Base-by-base conservation (phyloP, 2,329 filamentous ascomycete genomes). In the Colletotrichum musicola region DNA sequence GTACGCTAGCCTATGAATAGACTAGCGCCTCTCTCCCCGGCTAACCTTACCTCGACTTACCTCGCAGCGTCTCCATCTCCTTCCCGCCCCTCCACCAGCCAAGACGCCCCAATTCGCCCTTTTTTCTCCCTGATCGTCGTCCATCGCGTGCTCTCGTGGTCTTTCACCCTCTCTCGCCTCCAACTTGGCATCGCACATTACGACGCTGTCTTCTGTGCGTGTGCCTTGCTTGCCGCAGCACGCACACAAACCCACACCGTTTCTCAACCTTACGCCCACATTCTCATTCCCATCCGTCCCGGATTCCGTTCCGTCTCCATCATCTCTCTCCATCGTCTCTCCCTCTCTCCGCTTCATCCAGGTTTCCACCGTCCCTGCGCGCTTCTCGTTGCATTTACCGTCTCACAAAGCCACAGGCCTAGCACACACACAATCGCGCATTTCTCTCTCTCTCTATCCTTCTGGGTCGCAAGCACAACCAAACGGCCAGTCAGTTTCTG, bases 1-100 rank as follows among this genome's bases (percentile, higher is more conserved):
- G 58, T 54, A 61, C 40, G 44, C 50, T 49, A 65, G 13, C 6
- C 55, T 35, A 4, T 12, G 22, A 38, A 0, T 0, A 10, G 55
- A 25, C 55, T 60, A 61, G 51, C 2, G 7, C 4, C 3, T 6
- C 22, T 7, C 18, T 16, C 62, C 40, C 55, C 66, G 66, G 66
- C 66, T 61, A 69, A 69, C 66, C 62, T 69, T 61, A 65, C 55
- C 50, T 46, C 56, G 42, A 68, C 50, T 63, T 51, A 53, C 49
- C 42, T 62, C 55, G 35, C 53, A 55, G 57, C n/a, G 42, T 51
- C 62, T 66, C 62, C 62, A 64, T 64, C 46, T 35, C 35, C 65
- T 64, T 65, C 66, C 66, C 66, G 66, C 55, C 66, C 66, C 66
- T 66, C 66, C 66, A 69, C 55, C 55, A 68, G 22, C 49, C 22